Base-by-base conservation (phyloP, 2,329 filamentous ascomycete species). In the Sporothrix humicola region DNA sequence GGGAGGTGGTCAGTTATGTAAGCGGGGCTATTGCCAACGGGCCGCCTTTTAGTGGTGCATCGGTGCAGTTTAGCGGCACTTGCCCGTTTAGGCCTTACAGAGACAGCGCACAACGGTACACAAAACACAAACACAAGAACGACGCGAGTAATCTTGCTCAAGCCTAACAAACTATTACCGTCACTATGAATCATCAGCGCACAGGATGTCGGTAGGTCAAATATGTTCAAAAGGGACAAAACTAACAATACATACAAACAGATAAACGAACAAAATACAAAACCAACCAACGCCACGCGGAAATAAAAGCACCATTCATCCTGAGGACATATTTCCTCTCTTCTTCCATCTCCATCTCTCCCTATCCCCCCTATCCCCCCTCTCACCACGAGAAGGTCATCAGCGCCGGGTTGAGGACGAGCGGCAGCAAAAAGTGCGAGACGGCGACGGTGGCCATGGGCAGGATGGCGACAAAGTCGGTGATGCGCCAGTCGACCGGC, bases 371-470 rank as follows among this genome's bases (percentile, higher is more conserved):
- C 6, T 44, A 37, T 5, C n/a, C 8, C 2, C 8, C 42, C 2
- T n/a, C 79, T 88, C 31, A 93, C 89, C 90, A 94, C 10, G 91
- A 92, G 81, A 94, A 93, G 0, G 90, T 92, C 91, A 93, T 93
- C 77, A 94, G 84, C 23, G 91, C 91, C n/a, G 92, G 92, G 81
- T 94, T 94, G 68, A 95, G 83, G 3, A 89, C 92, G 74, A 94
- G 85, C 0, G 92, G 92, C 75, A 94, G 81, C 69, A 94, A 82
- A 73, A 94, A 85, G 81, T 94, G 92, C 73, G 88, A 91, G 1
- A 84, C 86, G 0, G 89, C 84, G n/a, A 94, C 89, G 0, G 90
- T 91, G 0, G 89, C 87, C 88, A 95, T 91, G 71, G 93, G 93
- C 69, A 93, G 83, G 76, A 94, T 93, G 61, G 93, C 92, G 46